Base-by-base conservation (phyloP, 148 eudicot genomes). In the Fallopia convolvulus region DNA sequence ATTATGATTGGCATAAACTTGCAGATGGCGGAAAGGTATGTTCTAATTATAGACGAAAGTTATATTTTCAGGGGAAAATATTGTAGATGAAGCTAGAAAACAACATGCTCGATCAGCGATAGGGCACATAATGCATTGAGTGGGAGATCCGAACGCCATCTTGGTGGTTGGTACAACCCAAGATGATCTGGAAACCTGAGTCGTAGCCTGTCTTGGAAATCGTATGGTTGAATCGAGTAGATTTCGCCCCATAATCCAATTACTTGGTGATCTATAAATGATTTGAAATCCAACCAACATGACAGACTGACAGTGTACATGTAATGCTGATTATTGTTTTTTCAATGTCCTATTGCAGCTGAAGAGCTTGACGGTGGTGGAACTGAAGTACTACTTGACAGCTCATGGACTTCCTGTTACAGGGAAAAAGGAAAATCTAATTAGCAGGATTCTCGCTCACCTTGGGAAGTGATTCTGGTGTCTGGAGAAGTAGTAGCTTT, bases 21-120 rank as follows among this genome's bases (percentile, higher is more conserved):
- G 97, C 97, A 21, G 97, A 95, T 53, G 85, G 79, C 75, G 99
- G 97, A 80, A 87, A 86, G 97, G 98, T 94, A 74, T 75, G 48
- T 32, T 13, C 33, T 56, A 52, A 36, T 36, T 36, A 36, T 36
- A 36, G 39, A 36, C 3, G 39, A 36, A 36, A 36, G 39, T 36
- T 36, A 2, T 36, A 36, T 36, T 36, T 36, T 36, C 39, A 36
- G 39, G 39, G 39, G 39, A 36, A 36, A 36, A 36, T 2, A 15
- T 17, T 12, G 9, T 17, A 46, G 36, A 20, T 74, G 55, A 65
- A 30, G 55, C 76, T 74, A 6, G 60, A 48, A 50, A 75, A 26
- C 33, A 60, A 14, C 32, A 23, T 60, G 33, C 33, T 60, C 33
- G 2, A 23, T 9, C 0, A 20, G 20, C 5, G 21, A 55, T n/a